A percentile compares a stretch with the other conserved stretches of the same genome.
Conservation (phyloP, 2,329 filamentous ascomycete species). For the Sordariomycetes sp. region DNA sequence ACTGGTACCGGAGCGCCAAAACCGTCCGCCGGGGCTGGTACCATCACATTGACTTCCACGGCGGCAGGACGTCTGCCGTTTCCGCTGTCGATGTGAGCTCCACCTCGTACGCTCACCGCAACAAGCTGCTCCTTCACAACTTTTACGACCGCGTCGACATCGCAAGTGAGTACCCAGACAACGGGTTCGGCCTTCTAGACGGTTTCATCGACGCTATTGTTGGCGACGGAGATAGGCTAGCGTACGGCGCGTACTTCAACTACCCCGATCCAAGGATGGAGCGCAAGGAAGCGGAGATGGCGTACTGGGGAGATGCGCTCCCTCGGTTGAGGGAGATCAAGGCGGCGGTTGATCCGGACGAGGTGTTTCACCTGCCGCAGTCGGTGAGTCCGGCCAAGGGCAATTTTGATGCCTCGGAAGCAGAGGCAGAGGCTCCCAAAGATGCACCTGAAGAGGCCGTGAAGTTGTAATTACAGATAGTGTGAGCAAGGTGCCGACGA, state of each 20-base stretch:
- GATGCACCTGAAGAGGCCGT: background rate
- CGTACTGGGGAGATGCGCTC: conserved; percentile 23
- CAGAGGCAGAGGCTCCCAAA: background rate
- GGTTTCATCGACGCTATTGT: conserved; percentile 20
- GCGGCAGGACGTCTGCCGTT: conserved; percentile 21
- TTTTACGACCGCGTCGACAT: conserved; percentile 25
- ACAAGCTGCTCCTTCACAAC: conserved; percentile 35
- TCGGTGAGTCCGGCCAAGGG: conserved; percentile 1
- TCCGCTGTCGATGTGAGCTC: conserved; percentile 11
- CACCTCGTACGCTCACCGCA: conserved; percentile 24
- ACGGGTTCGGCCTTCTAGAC: conserved; percentile 19
- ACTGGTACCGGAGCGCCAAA: conserved; percentile 10
- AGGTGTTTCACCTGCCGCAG: conserved; percentile 27
- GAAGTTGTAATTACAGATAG: background rate
- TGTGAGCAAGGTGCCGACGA: background rate
- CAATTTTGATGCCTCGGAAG: background rate
- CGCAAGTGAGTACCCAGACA: conserved; percentile 16
- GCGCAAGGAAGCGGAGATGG: conserved; percentile 16
- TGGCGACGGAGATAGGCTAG: conserved; percentile 10
- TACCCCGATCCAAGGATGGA: conserved; percentile 23
- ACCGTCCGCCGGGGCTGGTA: conserved; percentile 5
- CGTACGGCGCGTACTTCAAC: conserved; percentile 27
- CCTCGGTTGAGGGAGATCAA: conserved; percentile 19
- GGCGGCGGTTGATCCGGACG: conserved; percentile 18
- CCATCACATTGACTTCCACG: conserved; percentile 16